These are phyloP conservation scores for Daedaleopsis sinensis DNA, from an alignment of 768 basidiomycete genomes.

Conservation along the genomic window DNA sequence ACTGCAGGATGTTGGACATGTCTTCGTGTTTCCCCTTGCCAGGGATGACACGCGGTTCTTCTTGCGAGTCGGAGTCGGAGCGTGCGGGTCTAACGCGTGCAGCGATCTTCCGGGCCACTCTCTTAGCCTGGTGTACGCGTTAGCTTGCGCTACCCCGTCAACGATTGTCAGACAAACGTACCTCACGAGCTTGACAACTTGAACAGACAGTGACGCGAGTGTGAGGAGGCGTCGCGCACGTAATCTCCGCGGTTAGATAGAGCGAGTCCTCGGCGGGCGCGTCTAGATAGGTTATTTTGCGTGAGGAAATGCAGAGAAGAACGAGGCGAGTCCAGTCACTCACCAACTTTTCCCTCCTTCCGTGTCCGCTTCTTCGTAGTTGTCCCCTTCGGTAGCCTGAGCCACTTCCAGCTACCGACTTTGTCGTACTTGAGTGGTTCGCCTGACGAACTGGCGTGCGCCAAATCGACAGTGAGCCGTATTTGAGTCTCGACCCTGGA, in stretches of 20 bases:
- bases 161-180: slow-evolving; percentile 36
- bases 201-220: slow-evolving; percentile 79
- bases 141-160: slow-evolving; percentile 14
- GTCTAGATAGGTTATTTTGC: slow-evolving; percentile 43
- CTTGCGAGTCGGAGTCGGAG: slow-evolving; percentile 72
- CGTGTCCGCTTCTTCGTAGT: slow-evolving; percentile 84
- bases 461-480: slow-evolving; percentile 79
- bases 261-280: slow-evolving; percentile 71
- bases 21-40: slow-evolving; percentile 61
- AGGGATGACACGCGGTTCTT: slow-evolving; percentile 45
- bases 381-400: slow-evolving; percentile 78
- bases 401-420: slow-evolving; percentile 90
- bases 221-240: slow-evolving; percentile 81
- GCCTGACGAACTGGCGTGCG: slow-evolving; percentile 59
- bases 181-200: slow-evolving; percentile 89
- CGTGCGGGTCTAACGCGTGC: slow-evolving; percentile 79
- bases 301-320: slow-evolving; percentile 17
- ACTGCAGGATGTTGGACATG: slow-evolving; percentile 87
- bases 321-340: slow-evolving; percentile 23
- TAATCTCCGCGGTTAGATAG: slow-evolving; percentile 70
- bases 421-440: slow-evolving; percentile 72
- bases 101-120: slow-evolving; percentile 87
- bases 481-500: slow-evolving; percentile 96
- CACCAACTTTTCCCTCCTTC: slow-evolving; percentile 84
- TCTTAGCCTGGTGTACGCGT: slow-evolving; percentile 65